Conservation (phyloP, 202 grass and related monocot species). For the Brachypodium distachyon region DNA sequence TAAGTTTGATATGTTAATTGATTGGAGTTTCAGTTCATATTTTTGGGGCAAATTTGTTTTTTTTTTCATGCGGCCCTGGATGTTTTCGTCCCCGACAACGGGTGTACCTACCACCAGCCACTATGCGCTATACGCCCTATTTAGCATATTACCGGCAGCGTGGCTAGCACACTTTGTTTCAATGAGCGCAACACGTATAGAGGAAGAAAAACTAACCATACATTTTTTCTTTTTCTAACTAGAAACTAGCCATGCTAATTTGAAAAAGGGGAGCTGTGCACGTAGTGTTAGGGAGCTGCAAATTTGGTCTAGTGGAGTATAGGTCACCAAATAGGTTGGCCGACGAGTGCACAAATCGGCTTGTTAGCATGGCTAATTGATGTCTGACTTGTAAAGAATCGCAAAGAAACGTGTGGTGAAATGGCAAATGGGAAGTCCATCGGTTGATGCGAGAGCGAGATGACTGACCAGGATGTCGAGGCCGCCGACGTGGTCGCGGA, state of each 20-base stretch:
- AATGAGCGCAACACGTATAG: too few species aligned
- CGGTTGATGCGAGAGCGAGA: neutral
- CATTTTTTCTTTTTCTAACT: too few species aligned
- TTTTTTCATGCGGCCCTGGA: too few species aligned
- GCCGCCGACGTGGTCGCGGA: conserved; percentile 38
- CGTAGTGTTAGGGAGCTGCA: neutral
- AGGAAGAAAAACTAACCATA: too few species aligned
- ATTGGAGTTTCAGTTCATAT: too few species aligned
- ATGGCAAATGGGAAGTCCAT: too few species aligned
- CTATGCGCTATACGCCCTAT: neutral
- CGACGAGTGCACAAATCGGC: neutral
- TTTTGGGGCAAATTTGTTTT: neutral
- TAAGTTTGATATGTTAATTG: too few species aligned
- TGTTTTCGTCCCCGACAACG: neutral
- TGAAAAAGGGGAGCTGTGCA: neutral
- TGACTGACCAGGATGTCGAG: conserved; percentile 78
- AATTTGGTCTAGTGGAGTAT: neutral
- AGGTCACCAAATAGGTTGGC: neutral
- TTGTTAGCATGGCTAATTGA: neutral
- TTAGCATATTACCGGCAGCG: too few species aligned
- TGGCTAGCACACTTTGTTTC: neutral
- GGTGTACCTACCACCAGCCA: neutral
- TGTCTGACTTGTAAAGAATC: too few species aligned
- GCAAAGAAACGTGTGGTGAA: too few species aligned
- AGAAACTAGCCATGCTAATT: neutral